Evolutionary conservation across 2,329 filamentous ascomycete genomes (phyloP).

Genomic region (Claviceps africana): DNA sequence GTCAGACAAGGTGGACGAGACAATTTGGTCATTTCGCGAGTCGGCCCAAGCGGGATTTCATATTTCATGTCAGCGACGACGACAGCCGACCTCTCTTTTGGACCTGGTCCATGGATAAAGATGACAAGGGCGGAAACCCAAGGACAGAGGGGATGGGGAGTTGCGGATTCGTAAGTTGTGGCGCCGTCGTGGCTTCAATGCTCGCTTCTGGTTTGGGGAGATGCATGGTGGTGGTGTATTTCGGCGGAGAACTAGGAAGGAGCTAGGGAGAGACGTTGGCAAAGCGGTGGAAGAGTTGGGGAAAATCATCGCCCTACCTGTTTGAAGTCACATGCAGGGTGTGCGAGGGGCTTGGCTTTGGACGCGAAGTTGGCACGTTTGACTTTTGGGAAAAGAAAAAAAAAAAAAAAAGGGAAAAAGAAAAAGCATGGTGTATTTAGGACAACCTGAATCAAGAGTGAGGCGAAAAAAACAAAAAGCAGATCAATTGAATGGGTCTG

Average conservation of each 20-base stretch:
- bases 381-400: no score
- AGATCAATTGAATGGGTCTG: no score
- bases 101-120: no score
- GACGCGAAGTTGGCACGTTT: background rate
- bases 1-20: background rate
- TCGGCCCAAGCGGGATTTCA: background rate
- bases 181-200: no score
- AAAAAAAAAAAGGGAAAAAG: background rate
- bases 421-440: background rate
- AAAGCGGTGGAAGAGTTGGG: no score
- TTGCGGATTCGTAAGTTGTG: background rate
- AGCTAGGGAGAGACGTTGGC: background rate
- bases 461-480: background rate
- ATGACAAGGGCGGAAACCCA: no score
- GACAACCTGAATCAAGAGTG: background rate
- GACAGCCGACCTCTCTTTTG: background rate
- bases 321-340: background rate
- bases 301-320: no score
- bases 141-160: background rate
- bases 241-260: background rate
- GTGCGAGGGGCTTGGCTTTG: background rate
- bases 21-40: background rate
- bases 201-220: no score
- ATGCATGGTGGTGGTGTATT: no score
- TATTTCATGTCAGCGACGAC: background rate